These are phyloP conservation scores for Serendipita vermifera DNA, from an alignment of 768 basidiomycete species.

Conservation along the genomic window DNA sequence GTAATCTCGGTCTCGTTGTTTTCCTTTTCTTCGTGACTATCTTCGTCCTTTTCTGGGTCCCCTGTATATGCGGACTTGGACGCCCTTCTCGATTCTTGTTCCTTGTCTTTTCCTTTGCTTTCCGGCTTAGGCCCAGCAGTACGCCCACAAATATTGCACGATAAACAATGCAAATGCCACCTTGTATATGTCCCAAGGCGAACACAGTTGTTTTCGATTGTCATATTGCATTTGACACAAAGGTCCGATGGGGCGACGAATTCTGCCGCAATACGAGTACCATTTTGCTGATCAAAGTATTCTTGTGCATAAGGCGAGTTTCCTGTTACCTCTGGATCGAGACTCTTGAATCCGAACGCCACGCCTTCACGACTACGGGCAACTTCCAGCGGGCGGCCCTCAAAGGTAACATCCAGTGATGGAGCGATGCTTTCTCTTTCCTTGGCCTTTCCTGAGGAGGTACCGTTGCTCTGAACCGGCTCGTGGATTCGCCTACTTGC, in stretches of 20 bases:
- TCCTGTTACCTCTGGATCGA: conserved; percentile 80
- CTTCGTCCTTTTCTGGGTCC: conserved; percentile 5
- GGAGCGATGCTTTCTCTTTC: neutral
- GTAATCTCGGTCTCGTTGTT: conserved; percentile 21
- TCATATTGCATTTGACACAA: conserved; percentile 75
- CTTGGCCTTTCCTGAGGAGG: too few species aligned
- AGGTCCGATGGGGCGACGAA: conserved; percentile 60
- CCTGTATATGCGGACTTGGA: neutral
- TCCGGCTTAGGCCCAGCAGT: conserved; percentile 40
- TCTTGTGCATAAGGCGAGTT: conserved; percentile 53
- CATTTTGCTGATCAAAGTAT: conserved; percentile 2
- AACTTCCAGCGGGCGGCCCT: neutral
- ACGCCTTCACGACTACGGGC: conserved; percentile 62
- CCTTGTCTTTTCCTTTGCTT: conserved; percentile 42
- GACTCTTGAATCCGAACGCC: conserved; percentile 86
- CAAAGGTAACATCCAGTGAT: neutral
- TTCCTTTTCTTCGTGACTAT: too few species aligned
- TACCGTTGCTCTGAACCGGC: conserved; percentile 1
- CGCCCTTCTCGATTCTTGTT: conserved; percentile 30
- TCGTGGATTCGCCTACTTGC: conserved; percentile 49
- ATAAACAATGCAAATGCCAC: conserved; percentile 94
- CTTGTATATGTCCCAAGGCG: conserved; percentile 87
- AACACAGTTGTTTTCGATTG: conserved; percentile 95
- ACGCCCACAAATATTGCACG: conserved; percentile 72
- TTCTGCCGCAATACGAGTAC: neutral